phyloP scores from a whole-genome alignment of 106 monocot genomes.

The Acorus calamus region DNA sequence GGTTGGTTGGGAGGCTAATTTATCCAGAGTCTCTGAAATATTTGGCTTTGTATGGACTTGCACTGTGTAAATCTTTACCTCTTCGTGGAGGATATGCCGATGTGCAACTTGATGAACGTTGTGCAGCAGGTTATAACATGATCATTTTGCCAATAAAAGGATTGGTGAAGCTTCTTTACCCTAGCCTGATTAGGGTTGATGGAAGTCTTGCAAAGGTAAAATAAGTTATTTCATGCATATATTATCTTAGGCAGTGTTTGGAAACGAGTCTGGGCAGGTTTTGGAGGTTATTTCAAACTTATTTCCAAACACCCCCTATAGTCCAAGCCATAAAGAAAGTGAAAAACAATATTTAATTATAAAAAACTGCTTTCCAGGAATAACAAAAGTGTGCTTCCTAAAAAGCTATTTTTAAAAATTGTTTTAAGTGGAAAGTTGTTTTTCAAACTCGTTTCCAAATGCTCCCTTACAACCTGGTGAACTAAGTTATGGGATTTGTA shows the following conservation, averaged over 20 bases:
- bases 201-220: slow-evolving; percentile 61
- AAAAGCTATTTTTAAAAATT: too few relatives aligned
- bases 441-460: too few relatives aligned
- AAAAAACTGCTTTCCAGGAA: too few relatives aligned
- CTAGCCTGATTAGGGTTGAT: slow-evolving; percentile 63
- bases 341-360: too few relatives aligned
- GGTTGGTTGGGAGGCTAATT: slow-evolving; percentile 71
- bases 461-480: not conserved
- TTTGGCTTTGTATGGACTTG: slow-evolving; percentile 64
- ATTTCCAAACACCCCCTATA: too few relatives aligned
- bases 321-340: too few relatives aligned
- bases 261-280: too few relatives aligned
- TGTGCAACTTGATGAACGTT: slow-evolving; percentile 71
- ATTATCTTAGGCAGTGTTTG: too few relatives aligned
- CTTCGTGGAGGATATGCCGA: slow-evolving; percentile 94
- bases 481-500: not conserved
- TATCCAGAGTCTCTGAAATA: slow-evolving; percentile 79
- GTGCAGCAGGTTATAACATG: slow-evolving; percentile 76
- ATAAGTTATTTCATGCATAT: too few relatives aligned
- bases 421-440: too few relatives aligned
- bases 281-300: too few relatives aligned
- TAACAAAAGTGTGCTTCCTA: too few relatives aligned
- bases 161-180: slow-evolving; percentile 73
- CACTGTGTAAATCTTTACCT: slow-evolving; percentile 66
- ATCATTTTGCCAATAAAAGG: slow-evolving; percentile 73